Evolutionary conservation across 352 stramenopile species (phyloP).

Genomic region (Phytophthora tubulina): DNA sequence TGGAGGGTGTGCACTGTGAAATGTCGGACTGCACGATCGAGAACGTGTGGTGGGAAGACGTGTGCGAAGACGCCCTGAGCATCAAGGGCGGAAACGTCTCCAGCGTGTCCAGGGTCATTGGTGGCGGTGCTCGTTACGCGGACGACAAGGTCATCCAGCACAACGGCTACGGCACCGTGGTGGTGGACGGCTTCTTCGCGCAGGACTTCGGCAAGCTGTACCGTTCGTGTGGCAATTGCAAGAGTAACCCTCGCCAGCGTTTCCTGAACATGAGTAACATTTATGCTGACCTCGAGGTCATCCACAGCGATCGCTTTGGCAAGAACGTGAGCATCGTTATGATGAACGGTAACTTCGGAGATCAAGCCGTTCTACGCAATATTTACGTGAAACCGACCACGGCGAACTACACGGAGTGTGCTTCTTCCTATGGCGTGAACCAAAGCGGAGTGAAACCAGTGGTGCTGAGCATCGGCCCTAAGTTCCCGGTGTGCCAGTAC

Average conservation of each 20-base stretch:
- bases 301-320: slow-evolving; percentile 26
- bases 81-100: slow-evolving; percentile 1
- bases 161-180: slow-evolving; percentile 26
- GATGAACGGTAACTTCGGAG: slow-evolving; percentile 52
- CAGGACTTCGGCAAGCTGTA: slow-evolving; percentile 40
- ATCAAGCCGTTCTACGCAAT: slow-evolving; percentile 46
- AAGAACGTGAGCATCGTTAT: slow-evolving; percentile 49
- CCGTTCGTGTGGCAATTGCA: slow-evolving; percentile 49
- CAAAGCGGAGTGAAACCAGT: slow-evolving; percentile 17
- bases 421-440: slow-evolving; percentile 37
- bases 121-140: slow-evolving; percentile 51
- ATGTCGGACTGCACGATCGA: slow-evolving; percentile 1
- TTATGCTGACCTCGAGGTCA: slow-evolving; percentile 33
- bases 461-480: slow-evolving; percentile 41
- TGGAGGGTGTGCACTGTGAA: background rate
- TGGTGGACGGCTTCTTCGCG: slow-evolving; percentile 24
- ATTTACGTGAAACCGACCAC: slow-evolving; percentile 40
- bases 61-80: background rate
- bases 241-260: slow-evolving; percentile 44
- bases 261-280: slow-evolving; percentile 51
- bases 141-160: slow-evolving; percentile 57
- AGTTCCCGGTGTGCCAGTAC: slow-evolving; percentile 35
- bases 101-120: slow-evolving; percentile 42
- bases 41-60: slow-evolving; percentile 1
- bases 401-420: slow-evolving; percentile 35